A percentile compares a stretch with the other conserved stretches of the same genome.
phyloP scores from a whole-genome alignment of 768 basidiomycete species.

The Lentinula lateritia region DNA sequence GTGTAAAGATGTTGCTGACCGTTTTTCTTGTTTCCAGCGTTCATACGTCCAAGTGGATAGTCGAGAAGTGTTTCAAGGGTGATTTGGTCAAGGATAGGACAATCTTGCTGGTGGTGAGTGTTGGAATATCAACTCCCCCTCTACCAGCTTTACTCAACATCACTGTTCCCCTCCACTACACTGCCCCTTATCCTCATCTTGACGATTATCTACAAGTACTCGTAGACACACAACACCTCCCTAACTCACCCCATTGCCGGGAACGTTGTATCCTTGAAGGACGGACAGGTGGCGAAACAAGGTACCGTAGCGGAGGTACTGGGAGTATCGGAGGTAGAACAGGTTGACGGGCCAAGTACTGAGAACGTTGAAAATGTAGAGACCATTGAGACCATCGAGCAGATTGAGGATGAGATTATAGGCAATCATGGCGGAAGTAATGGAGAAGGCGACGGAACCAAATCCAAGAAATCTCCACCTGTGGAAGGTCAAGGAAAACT shows the following conservation, averaged over 20 bases:
- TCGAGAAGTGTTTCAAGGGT: conserved; percentile 73
- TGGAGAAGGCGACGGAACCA: conserved; percentile 15
- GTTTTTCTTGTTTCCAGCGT: conserved; percentile 38
- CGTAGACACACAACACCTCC: conserved; percentile 44
- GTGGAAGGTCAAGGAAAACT: conserved; percentile 44
- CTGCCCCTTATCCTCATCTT: not conserved
- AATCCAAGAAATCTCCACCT: conserved; percentile 5
- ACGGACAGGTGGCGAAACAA: conserved; percentile 47
- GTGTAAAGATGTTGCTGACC: too few species aligned
- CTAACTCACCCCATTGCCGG: conserved; percentile 48
- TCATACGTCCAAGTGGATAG: conserved; percentile 79
- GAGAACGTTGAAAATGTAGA: conserved; percentile 23
- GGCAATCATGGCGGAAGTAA: conserved; percentile 15
- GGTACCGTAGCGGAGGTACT: conserved; percentile 46
- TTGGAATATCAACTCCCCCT: not conserved
- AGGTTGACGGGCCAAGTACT: conserved; percentile 29
- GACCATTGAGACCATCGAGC: conserved; percentile 11
- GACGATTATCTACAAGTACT: not conserved
- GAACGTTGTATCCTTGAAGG: conserved; percentile 52
- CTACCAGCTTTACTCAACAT: not conserved
- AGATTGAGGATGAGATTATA: conserved; percentile 18
- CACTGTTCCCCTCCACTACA: not conserved
- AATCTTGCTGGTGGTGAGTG: conserved; percentile 67
- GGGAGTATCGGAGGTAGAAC: not conserved
- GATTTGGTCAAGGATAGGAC: conserved; percentile 74